A percentile compares a stretch with the other conserved stretches of the same genome.
Conservation (phyloP, 1,284 basidiomycete species). For the Chiua sp. region DNA sequence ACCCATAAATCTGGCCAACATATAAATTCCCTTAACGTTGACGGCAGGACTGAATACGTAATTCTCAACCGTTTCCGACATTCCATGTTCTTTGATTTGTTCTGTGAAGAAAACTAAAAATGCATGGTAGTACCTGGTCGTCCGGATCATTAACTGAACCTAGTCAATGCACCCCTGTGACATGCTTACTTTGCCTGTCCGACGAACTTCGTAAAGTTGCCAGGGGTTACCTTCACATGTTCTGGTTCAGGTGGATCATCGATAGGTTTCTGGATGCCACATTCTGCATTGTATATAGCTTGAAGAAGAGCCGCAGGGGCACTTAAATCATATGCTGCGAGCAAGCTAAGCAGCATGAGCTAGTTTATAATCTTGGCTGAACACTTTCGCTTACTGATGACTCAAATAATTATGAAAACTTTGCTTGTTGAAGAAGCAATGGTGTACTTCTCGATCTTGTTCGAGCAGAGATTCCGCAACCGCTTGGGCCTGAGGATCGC, state of each 20-base stretch:
- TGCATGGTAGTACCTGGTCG: constrained; percentile 54
- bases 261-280: constrained; percentile 49
- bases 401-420: constrained; percentile 72
- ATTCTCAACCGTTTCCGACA: constrained; percentile 49
- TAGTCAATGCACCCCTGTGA: background rate
- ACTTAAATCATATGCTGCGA: constrained; percentile 72
- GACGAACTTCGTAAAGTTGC: constrained; percentile 62
- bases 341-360: constrained; percentile 43
- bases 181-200: constrained; percentile 56
- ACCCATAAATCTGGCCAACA: constrained; percentile 60
- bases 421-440: constrained; percentile 56
- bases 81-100: constrained; percentile 50
- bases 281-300: constrained; percentile 55
- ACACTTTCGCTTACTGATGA: constrained; percentile 48
- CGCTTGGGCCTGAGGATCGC: constrained; percentile 52
- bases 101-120: constrained; percentile 63
- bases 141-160: background rate
- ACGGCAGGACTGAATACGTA: constrained; percentile 59
- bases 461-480: constrained; percentile 54
- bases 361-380: background rate
- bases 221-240: constrained; percentile 43
- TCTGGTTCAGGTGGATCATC: constrained; percentile 28
- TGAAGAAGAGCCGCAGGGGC: constrained; percentile 56
- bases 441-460: constrained; percentile 60
- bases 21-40: constrained; percentile 52